Evolutionary conservation across 2,329 filamentous ascomycete genomes (phyloP).

Genomic region (Arthrocladium fulminans): DNA sequence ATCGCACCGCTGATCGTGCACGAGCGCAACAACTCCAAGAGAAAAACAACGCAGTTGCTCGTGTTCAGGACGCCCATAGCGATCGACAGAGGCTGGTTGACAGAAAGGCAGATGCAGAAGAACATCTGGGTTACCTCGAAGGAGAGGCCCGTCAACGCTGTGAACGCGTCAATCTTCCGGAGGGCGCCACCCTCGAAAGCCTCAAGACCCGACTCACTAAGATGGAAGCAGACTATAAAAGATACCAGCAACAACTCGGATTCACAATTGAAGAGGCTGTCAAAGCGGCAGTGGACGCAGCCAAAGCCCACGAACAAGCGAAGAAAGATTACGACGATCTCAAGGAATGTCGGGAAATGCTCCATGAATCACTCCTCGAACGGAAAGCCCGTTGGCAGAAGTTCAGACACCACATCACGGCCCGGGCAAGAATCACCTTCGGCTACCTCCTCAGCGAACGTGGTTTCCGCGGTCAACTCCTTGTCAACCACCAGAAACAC

Average conservation of each 20-base stretch:
- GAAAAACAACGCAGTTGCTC: conserved; percentile 54
- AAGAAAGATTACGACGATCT: conserved; percentile 32
- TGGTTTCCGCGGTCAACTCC: conserved; percentile 73
- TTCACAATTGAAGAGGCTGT: conserved; percentile 58
- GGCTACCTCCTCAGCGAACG: conserved; percentile 81
- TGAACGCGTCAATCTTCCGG: conserved; percentile 53
- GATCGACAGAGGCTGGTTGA: conserved; percentile 34
- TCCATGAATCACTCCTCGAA: conserved; percentile 54
- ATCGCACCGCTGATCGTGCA: conserved; percentile 25
- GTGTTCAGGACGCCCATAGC: conserved; percentile 41
- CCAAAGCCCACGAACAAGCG: conserved; percentile 30
- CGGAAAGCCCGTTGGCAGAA: conserved; percentile 67
- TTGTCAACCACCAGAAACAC: conserved; percentile 66
- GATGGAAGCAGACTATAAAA: conserved; percentile 50
- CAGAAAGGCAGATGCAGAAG: not conserved
- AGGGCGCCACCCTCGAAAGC: conserved; percentile 53
- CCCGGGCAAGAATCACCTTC: conserved; percentile 78
- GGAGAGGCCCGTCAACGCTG: conserved; percentile 32
- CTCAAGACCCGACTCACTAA: conserved; percentile 41
- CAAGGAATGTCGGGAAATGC: conserved; percentile 34
- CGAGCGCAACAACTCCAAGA: conserved; percentile 41
- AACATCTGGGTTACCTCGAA: conserved; percentile 39
- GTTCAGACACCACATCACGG: conserved; percentile 78
- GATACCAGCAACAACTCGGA: conserved; percentile 50
- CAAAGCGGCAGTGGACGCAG: conserved; percentile 34